These are phyloP conservation scores for Cercospora nicotianae DNA, from an alignment of 2,329 filamentous ascomycete species.

Conservation along the genomic window DNA sequence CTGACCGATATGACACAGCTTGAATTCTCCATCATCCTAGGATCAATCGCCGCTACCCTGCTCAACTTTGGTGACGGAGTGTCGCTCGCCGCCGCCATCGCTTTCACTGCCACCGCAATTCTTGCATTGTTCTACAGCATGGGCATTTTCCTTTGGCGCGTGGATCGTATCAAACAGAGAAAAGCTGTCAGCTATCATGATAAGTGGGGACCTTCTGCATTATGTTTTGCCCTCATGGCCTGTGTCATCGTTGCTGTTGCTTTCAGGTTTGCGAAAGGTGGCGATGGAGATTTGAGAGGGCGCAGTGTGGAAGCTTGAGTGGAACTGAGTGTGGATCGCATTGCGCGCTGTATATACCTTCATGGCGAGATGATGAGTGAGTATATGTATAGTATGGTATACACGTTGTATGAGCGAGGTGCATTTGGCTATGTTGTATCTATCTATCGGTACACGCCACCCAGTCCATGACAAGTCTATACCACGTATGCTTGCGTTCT, in stretches of 20 bases:
- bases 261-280: conserved; percentile 63
- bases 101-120: conserved; percentile 80
- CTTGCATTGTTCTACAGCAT: conserved; percentile 79
- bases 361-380: not conserved
- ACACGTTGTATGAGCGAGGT: not conserved
- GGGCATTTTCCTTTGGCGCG: conserved; percentile 82
- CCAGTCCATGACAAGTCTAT: not conserved
- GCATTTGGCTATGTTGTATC: not conserved
- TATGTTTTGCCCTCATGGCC: conserved; percentile 70
- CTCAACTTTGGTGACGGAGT: conserved; percentile 72
- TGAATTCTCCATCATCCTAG: conserved; percentile 93
- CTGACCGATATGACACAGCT: conserved; percentile 55
- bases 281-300: conserved; percentile 49
- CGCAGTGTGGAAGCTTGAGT: not conserved
- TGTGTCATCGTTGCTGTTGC: conserved; percentile 79
- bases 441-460: not conserved
- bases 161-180: conserved; percentile 77
- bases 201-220: conserved; percentile 74
- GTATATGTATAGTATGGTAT: not conserved
- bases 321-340: too few relatives aligned
- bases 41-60: conserved; percentile 78
- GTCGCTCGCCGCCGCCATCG: conserved; percentile 61
- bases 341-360: not conserved
- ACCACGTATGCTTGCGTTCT: not conserved
- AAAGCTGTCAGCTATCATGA: conserved; percentile 91